Base-by-base conservation (phyloP, 2,329 filamentous ascomycete species). In the Tothia fuscella region DNA sequence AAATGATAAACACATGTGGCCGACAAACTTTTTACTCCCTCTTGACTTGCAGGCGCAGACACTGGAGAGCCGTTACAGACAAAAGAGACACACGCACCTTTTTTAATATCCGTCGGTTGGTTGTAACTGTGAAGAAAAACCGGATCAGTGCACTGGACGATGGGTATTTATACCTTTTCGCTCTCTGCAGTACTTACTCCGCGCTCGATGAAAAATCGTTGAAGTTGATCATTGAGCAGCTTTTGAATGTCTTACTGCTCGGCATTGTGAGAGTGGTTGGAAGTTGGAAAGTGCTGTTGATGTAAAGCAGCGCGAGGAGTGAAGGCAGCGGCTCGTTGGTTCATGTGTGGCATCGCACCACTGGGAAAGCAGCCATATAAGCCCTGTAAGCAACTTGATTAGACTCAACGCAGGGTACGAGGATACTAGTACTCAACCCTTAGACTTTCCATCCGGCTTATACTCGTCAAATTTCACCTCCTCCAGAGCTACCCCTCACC, bases 391-490 rank as follows among this genome's bases (percentile, higher is more conserved):
- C 43, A 68, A 66, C 47, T 64, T 66, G 21, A 70, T 65, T 49
- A 35, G 7, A 10, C 9, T 9, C 9, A 7, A 42, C n/a, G 12
- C 7, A 22, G 14, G 13, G 20, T 41, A 7, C 13, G 38, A 31
- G 14, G 25, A 13, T 29, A 16, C 10, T 17, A 21, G 20, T 16
- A 62, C 78, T 49, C 71, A 93, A 88, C 91, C 89, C 67, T 96
- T 95, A 64, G 86, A 94, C 66, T 98, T 98, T 51, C 91, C 91
- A 51, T 98, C 98, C 37, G 96, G 88, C 59, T 98, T 98, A 63
- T 96, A 91, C 60, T 98, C 91, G 54, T 86, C 95, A 60, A 96
- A 98, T 0, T 88, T 94, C 39, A 98, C 77, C 47, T 96, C 91
- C 53, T 84, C 87, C 14, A 96, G 66, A 54, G 94, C 85, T 34